Conservation (phyloP, 139 green algal genomes). For the Ulvella scutata region DNA sequence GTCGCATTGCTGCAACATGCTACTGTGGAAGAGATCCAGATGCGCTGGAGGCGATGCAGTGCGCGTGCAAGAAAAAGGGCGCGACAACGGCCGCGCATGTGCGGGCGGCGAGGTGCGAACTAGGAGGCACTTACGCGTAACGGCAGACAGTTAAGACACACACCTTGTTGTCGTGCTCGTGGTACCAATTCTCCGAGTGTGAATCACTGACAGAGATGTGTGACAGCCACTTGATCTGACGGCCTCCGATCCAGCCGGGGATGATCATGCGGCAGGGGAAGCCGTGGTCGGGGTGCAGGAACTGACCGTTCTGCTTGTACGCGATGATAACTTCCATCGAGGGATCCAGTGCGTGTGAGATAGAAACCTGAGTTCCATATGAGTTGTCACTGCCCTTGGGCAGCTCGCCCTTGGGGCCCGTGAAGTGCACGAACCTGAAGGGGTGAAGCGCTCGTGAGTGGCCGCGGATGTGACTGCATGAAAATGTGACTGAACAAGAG, state of each 20-base stretch:
- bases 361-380: conserved; percentile 48
- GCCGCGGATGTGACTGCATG: background rate
- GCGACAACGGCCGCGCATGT: too few relatives aligned
- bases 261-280: conserved; percentile 69
- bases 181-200: conserved; percentile 87
- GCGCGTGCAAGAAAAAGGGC: too few relatives aligned
- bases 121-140: too few relatives aligned
- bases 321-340: conserved; percentile 55
- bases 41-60: too few relatives aligned
- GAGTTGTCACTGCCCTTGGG: conserved; percentile 51
- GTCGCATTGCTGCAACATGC: too few relatives aligned
- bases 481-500: too few relatives aligned
- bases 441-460: background rate
- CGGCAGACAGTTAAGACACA: too few relatives aligned
- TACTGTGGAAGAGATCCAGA: too few relatives aligned
- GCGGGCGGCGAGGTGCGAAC: too few relatives aligned
- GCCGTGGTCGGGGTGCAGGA: conserved; percentile 46
- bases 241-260: conserved; percentile 72
- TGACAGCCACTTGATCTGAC: conserved; percentile 79
- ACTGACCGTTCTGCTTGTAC: conserved; percentile 58
- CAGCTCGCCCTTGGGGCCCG: conserved; percentile 63
- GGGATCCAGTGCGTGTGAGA: conserved; percentile 55
- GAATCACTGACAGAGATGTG: conserved; percentile 65
- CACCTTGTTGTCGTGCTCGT: conserved; percentile 85
- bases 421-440: conserved; percentile 45